These are phyloP conservation scores for Golubevia sp. DNA, from an alignment of 1,284 basidiomycete species.

Conservation along the genomic window DNA sequence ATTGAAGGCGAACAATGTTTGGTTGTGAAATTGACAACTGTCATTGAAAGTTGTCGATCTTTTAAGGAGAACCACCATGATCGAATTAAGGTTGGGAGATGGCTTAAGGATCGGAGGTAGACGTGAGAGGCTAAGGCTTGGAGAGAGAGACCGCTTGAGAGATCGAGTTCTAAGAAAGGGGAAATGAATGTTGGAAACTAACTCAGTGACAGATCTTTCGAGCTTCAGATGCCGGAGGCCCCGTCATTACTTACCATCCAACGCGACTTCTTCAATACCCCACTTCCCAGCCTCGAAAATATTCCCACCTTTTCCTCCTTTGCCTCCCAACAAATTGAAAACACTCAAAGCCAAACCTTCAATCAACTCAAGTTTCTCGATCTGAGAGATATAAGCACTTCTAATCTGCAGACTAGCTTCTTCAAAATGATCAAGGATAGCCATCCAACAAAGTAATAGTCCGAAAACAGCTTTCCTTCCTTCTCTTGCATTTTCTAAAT, in stretches of 20 bases:
- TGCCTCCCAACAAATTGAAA: conserved; percentile 31
- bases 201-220: not conserved
- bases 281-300: conserved; percentile 39
- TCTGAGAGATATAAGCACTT: conserved; percentile 29
- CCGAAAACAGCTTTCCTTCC: conserved; percentile 17
- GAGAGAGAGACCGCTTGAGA: conserved; percentile 62
- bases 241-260: conserved; percentile 19
- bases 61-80: conserved; percentile 85
- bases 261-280: conserved; percentile 44
- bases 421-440: conserved; percentile 52
- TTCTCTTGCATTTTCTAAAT: no score
- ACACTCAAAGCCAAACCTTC: conserved; percentile 35
- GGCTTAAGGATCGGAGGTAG: conserved; percentile 65
- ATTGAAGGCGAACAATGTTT: conserved; percentile 89
- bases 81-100: conserved; percentile 63
- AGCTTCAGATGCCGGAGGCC: not conserved
- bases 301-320: conserved; percentile 1
- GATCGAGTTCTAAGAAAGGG: conserved; percentile 32
- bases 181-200: not conserved
- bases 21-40: conserved; percentile 79
- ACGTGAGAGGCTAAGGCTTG: conserved; percentile 82
- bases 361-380: conserved; percentile 30
- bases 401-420: conserved; percentile 43
- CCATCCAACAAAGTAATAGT: conserved; percentile 52
- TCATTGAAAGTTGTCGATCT: conserved; percentile 80